Base-by-base conservation (phyloP, 179 eudicot species). In the Amaranthus tricolor region DNA sequence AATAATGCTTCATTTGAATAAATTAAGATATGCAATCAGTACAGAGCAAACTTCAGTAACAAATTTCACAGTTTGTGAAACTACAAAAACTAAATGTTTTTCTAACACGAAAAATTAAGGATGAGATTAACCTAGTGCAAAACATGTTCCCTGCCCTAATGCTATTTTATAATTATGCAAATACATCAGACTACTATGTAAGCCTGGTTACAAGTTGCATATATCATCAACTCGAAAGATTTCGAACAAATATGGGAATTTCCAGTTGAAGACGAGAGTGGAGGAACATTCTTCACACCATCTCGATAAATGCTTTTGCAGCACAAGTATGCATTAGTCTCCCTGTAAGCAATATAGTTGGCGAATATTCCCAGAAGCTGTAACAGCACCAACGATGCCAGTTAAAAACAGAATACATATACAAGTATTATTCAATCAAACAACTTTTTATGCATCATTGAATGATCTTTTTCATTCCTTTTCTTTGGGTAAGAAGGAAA, bases 281-380 rank as follows among this genome's bases (percentile, higher is more conserved):
- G 57, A 67, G 59, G 40, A 63, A 67, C 57, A 78, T 61, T 49
- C 71, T 72, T 71, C 31, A 74, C 70, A 55, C 80, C 48, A 71
- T 61, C 74, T 62, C 65, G 19, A 71, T 55, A 43, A 58, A 62
- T 64, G 44, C 62, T 52, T 62, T 31, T 45, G 67, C 44, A 67
- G 70, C 56, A 72, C 57, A 17, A 44, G 67, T 53, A 47, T 48
- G 20, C 51, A 68, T 85, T 80, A 90, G 47, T 93, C 98, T 4
- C 93, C 89, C 66, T 89, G 97, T 76, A 87, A 78, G 83, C 90
- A 94, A 78, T 94, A 92, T 14, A 94, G 85, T 79, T 94, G 98
- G 71, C 96, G 89, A 67, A 94, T 79, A 80, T 91, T 94, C 78
- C 98, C 98, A 53, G 98, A 87, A 74, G 96, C 97, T 94, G 98